phyloP scores from a whole-genome alignment of 305 asterid species.

The Andrographis paniculata region DNA sequence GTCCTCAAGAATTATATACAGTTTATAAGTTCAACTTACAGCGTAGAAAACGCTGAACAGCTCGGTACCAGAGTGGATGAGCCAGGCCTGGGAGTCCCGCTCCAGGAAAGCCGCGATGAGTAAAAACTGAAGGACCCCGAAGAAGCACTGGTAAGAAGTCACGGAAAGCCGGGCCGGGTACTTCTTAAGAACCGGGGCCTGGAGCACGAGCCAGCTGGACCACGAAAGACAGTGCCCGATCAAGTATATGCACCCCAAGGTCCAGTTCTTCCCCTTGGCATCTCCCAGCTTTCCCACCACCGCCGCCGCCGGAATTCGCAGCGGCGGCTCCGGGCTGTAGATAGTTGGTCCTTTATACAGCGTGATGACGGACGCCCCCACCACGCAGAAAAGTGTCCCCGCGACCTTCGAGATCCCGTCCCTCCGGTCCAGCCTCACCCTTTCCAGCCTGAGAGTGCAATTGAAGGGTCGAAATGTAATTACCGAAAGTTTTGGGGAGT shows the following conservation, averaged over 20 bases:
- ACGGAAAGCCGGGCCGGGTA: conserved; percentile 93
- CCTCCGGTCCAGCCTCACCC: conserved; percentile 70
- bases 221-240: conserved; percentile 96
- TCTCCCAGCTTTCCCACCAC: conserved; percentile 35
- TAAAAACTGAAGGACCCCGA: conserved; percentile 83
- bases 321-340: conserved; percentile 65
- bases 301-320: conserved; percentile 19
- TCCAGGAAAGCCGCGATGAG: conserved; percentile 73
- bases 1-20: too few relatives aligned
- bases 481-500: not conserved
- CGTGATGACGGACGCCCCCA: conserved; percentile 95
- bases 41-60: conserved; percentile 96
- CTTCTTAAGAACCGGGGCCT: conserved; percentile 75
- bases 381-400: conserved; percentile 81
- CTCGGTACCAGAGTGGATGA: conserved; percentile 76
- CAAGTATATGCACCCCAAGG: conserved; percentile 79
- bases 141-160: conserved; percentile 88
- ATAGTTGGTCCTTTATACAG: conserved; percentile 90
- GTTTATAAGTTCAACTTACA: conserved; percentile 34
- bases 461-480: not conserved
- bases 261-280: conserved; percentile 82
- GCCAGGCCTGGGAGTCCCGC: conserved; percentile 82
- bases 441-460: conserved; percentile 52
- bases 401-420: conserved; percentile 87
- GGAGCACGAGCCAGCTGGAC: conserved; percentile 96